Base-by-base conservation (phyloP, 73 alveolate genomes). In the Uronychia binucleata region DNA sequence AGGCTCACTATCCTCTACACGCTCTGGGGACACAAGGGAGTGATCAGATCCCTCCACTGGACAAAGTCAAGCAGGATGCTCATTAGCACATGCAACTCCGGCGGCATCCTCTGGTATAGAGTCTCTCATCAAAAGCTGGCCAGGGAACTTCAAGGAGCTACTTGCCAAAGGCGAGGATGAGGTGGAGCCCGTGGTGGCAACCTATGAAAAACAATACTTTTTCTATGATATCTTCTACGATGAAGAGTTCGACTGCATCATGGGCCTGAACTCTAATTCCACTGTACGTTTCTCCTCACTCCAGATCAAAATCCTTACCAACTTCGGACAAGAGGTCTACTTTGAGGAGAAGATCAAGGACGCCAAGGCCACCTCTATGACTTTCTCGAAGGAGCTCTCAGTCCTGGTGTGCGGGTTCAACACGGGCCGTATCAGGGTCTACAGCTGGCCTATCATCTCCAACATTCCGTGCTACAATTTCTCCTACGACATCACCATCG, bases 11-110 rank as follows among this genome's bases (percentile, higher is more conserved):
- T 88, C 5, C 77, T 88, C 0, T 35, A 58, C 76, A 88, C 94
- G 57, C 82, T 88, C 25, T 88, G 83, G 85, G 94, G 94, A n/a
- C 94, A 88, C 58, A 88, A 88, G 77, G 94, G 94, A 27, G 80
- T 88, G 0, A 83, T 88, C 31, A 88, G 85, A 60, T 76, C 85
- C 30, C 35, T 88, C 5, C 46, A 77, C 29, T 88, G 94, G 94
- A 88, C 91, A 0, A 34, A 30, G 8, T 34, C 74, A 29, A 46
- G 91, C 28, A 83, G 74, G 60, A 60, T 57, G n/a, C 60, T 88
- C 34, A 81, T 88, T 0, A 57, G 88, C 28, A 88, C 94, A 27
- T 88, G 94, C 67, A 82, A 87, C 57, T 82, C 81, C 25, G 94
- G 94, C 26, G 88, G 91, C 0, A 75, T 88, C n/a, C 83, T 83